These are phyloP conservation scores for Suillus tomentosus DNA, from an alignment of 768 basidiomycete genomes.

Conservation along the genomic window DNA sequence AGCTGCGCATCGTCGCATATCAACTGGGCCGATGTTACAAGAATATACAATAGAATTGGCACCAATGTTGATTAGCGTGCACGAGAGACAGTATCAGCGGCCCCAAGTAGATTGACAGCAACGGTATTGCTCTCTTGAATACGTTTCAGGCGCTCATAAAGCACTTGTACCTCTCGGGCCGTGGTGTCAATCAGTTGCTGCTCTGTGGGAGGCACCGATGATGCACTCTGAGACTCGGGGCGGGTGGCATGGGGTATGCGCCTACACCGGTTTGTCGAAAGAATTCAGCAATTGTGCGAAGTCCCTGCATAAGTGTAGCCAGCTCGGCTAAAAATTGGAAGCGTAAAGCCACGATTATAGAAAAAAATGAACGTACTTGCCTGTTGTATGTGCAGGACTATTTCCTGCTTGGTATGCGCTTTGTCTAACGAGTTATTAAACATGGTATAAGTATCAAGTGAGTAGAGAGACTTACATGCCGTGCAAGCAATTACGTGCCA, in stretches of 20 bases:
- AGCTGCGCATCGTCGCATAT: background rate
- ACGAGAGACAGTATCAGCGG: slow-evolving; percentile 27
- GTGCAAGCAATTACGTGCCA: slow-evolving; percentile 49
- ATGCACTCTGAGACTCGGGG: slow-evolving; percentile 16
- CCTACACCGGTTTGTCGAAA: slow-evolving; percentile 66
- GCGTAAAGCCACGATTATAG: background rate
- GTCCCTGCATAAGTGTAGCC: slow-evolving; percentile 48
- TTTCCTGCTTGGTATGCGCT: slow-evolving; percentile 57
- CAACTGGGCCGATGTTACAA: background rate
- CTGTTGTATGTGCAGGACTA: slow-evolving; percentile 56
- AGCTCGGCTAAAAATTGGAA: slow-evolving; percentile 44
- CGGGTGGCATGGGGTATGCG: slow-evolving; percentile 54
- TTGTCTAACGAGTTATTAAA: slow-evolving; percentile 41
- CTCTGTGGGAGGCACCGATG: slow-evolving; percentile 40
- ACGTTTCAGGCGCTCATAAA: slow-evolving; percentile 54
- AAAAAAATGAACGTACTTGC: slow-evolving; percentile 33
- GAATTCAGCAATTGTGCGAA: slow-evolving; percentile 47
- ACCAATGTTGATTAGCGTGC: slow-evolving; percentile 4
- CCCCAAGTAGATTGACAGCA: slow-evolving; percentile 45
- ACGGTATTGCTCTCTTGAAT: slow-evolving; percentile 59
- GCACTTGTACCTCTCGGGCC: slow-evolving; percentile 41
- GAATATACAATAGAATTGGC: background rate
- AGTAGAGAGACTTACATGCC: slow-evolving; percentile 49
- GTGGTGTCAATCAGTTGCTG: slow-evolving; percentile 47
- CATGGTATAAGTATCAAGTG: background rate